Evolutionary conservation across 1,284 basidiomycete genomes (phyloP), one percentile per base, ranked within the genome.

Genomic region (Pseudozyma pruni): DNA sequence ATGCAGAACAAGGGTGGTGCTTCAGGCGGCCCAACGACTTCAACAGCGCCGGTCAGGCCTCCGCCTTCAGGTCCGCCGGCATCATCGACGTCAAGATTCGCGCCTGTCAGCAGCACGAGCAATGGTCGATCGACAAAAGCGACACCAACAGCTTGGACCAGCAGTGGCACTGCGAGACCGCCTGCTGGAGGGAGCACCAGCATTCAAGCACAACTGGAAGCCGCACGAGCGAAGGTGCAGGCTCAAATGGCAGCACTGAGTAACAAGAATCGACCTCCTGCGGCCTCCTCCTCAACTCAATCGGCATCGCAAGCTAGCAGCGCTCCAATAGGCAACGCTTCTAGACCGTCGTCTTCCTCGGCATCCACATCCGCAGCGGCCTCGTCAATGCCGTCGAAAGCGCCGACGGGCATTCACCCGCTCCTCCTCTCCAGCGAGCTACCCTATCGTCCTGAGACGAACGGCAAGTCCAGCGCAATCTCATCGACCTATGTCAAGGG

Each of bases 361-460:
- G 6, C 44, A 19, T n/a, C 53, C 1, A n/a, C 40, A 4, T 51
- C 27, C 6, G 27, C 27, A 29, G 27, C 27, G 7, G 6, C 27
- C 27, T 29, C 27, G 11, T 29, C 27, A 29, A 29, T n/a, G n/a
- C n/a, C n/a, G n/a, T n/a, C 56, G 3, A 70, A 64, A 43, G 45
- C 62, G 13, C 74, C 72, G 2, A 72, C 66, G 8, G 76, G 68
- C 8, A 77, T 80, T 31, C 78, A 80, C 48, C 78, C 78, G 1
- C 61, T 79, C 0, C 58, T 80, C 4, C 47, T 77, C 2, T 67
- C 67, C 34, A 50, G 39, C 34, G 39, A 54, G 0, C 40, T 66
- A 2, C 31, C 48, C 9, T 58, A 37, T 46, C 55, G 55, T 16
- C 35, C 14, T 17, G 8, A 13, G 1, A 3, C 32, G 19, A 20